Conservation (phyloP, 768 basidiomycete genomes). For the Leucocoprinus leucothites region DNA sequence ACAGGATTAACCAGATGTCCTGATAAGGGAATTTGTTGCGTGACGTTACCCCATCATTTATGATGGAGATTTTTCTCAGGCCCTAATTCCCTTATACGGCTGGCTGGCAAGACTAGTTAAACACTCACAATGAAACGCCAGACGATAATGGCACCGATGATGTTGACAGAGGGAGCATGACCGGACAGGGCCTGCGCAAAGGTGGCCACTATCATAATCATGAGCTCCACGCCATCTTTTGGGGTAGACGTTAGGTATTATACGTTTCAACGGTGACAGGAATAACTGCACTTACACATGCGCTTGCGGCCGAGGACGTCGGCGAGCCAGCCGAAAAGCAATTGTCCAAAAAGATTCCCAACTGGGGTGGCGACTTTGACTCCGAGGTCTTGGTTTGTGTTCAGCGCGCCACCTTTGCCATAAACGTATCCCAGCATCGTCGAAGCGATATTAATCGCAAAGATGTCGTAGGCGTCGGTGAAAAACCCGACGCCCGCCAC, state of each 20-base stretch:
- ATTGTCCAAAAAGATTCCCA: constrained; percentile 72
- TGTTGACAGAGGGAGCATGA: constrained; percentile 57
- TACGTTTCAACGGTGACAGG: neutral
- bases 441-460: constrained; percentile 85
- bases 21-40: too few relatives aligned
- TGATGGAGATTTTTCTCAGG: too few relatives aligned
- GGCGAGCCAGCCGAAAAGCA: constrained; percentile 80
- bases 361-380: constrained; percentile 76
- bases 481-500: constrained; percentile 86
- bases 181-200: constrained; percentile 81
- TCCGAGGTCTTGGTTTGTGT: constrained; percentile 67
- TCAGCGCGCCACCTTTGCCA: constrained; percentile 42
- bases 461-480: constrained; percentile 88
- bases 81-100: too few relatives aligned
- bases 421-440: constrained; percentile 86
- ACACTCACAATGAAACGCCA: constrained; percentile 72
- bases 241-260: constrained; percentile 3
- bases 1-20: too few relatives aligned
- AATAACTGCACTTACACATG: constrained; percentile 59
- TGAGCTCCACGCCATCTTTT: constrained; percentile 67
- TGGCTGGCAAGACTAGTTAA: neutral
- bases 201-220: constrained; percentile 79
- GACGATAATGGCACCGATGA: constrained; percentile 74
- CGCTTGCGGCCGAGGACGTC: constrained; percentile 74
- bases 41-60: too few relatives aligned